Evolutionary conservation across 1,284 basidiomycete species (phyloP).

Genomic region (Volvariella volvacea): DNA sequence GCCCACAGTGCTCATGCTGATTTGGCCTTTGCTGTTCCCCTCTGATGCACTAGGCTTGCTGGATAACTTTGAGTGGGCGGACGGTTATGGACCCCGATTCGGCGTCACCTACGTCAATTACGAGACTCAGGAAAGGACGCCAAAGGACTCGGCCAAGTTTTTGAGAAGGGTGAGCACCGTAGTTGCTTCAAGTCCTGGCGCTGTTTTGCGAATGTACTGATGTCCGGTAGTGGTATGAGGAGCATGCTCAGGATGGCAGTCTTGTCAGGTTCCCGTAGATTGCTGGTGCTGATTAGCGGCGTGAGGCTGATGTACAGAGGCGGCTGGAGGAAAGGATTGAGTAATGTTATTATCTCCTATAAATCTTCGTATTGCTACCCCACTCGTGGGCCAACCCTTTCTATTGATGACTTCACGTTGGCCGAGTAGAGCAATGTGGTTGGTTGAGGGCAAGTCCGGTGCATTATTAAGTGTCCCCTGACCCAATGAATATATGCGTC

Average conservation of each 20-base stretch:
- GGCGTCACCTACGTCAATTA: constrained; percentile 66
- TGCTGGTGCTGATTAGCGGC: too few species aligned
- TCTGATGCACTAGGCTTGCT: constrained; percentile 37
- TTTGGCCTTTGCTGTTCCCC: constrained; percentile 1
- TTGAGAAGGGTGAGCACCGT: constrained; percentile 30
- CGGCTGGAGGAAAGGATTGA: too few species aligned
- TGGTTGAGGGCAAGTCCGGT: too few species aligned
- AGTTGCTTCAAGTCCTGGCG: background rate
- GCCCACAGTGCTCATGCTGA: constrained; percentile 1
- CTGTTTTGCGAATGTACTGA: constrained; percentile 7
- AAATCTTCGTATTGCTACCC: too few species aligned
- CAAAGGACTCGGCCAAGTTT: constrained; percentile 61
- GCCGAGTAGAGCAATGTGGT: too few species aligned
- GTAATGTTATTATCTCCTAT: too few species aligned
- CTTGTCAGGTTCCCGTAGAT: too few species aligned
- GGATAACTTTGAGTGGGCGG: constrained; percentile 77
- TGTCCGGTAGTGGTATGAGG: constrained; percentile 11
- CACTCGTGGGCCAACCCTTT: too few species aligned
- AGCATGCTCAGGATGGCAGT: constrained; percentile 1
- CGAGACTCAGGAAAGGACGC: constrained; percentile 60
- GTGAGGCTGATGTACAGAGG: too few species aligned
- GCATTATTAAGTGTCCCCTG: too few species aligned
- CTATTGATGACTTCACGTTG: too few species aligned
- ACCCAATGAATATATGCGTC: too few species aligned
- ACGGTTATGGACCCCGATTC: constrained; percentile 59